phyloP scores from a whole-genome alignment of 768 basidiomycete species.

The Phaeolepiota aurea region DNA sequence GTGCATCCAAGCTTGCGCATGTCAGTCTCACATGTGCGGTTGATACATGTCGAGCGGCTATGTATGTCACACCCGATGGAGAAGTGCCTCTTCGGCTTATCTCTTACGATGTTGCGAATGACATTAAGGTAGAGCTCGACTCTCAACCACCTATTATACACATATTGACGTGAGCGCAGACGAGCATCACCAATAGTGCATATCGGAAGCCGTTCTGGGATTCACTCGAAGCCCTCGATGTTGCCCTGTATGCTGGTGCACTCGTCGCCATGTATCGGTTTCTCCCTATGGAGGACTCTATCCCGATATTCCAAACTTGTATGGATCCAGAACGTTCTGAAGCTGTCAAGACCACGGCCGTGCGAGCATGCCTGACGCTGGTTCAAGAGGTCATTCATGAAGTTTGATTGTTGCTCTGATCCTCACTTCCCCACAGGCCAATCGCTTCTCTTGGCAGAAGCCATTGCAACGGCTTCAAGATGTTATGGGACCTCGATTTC shows the following conservation, averaged over 20 bases:
- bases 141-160: background rate
- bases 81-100: slow-evolving; percentile 59
- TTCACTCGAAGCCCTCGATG: slow-evolving; percentile 58
- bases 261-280: slow-evolving; percentile 69
- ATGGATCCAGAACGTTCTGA: slow-evolving; percentile 74
- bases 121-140: slow-evolving; percentile 53
- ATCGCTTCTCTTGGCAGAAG: slow-evolving; percentile 48
- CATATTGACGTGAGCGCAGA: background rate
- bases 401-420: background rate
- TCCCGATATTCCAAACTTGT: slow-evolving; percentile 54
- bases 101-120: slow-evolving; percentile 68
- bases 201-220: slow-evolving; percentile 68
- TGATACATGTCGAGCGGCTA: slow-evolving; percentile 73
- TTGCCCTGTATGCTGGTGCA: slow-evolving; percentile 68
- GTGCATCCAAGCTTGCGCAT: slow-evolving; percentile 52
- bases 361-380: slow-evolving; percentile 66
- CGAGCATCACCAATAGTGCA: background rate
- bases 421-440: slow-evolving; percentile 26
- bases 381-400: slow-evolving; percentile 44
- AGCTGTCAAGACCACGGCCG: slow-evolving; percentile 68
- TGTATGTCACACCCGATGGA: slow-evolving; percentile 34
- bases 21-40: slow-evolving; percentile 64
- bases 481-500: slow-evolving; percentile 37
- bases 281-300: slow-evolving; percentile 50
- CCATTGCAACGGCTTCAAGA: slow-evolving; percentile 39